phyloP scores from a whole-genome alignment of 2,329 filamentous ascomycete species.

The Chrysoporthe puriensis region DNA sequence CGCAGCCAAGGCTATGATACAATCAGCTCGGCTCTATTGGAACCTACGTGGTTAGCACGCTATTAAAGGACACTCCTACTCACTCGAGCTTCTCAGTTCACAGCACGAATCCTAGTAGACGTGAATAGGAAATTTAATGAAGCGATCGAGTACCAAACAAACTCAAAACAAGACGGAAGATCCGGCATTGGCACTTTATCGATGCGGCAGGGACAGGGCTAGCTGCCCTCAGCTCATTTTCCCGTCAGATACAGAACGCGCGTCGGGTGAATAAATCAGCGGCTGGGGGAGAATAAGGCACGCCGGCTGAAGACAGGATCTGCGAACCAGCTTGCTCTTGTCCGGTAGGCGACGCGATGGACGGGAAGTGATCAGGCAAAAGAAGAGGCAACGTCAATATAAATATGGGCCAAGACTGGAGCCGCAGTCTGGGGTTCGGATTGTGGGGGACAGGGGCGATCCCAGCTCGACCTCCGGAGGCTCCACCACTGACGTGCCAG shows the following conservation, averaged over 20 bases:
- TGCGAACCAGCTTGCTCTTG: not conserved
- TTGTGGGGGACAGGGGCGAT: not conserved
- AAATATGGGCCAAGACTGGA: not conserved
- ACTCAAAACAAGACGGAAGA: too few relatives aligned
- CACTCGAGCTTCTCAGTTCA: not conserved
- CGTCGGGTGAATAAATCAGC: too few relatives aligned
- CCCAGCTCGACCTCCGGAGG: not conserved
- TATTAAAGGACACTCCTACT: not conserved
- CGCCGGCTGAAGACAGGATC: not conserved
- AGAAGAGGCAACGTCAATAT: not conserved
- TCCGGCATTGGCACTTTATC: too few relatives aligned
- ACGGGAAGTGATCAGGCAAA: not conserved
- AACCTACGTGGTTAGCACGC: not conserved
- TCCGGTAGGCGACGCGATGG: not conserved
- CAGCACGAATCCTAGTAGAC: not conserved
- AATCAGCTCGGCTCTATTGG: not conserved
- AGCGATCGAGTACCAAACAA: too few relatives aligned
- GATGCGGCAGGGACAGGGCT: too few relatives aligned
- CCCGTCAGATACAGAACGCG: too few relatives aligned
- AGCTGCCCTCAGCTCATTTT: too few relatives aligned
- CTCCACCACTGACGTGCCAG: constrained; percentile 1
- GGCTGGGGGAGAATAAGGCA: too few relatives aligned
- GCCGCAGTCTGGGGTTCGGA: constrained; percentile 7
- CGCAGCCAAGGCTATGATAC: not conserved
- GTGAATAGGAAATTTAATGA: not conserved